Conservation (phyloP, 495 filamentous ascomycete species). For the Xylaria castorea region DNA sequence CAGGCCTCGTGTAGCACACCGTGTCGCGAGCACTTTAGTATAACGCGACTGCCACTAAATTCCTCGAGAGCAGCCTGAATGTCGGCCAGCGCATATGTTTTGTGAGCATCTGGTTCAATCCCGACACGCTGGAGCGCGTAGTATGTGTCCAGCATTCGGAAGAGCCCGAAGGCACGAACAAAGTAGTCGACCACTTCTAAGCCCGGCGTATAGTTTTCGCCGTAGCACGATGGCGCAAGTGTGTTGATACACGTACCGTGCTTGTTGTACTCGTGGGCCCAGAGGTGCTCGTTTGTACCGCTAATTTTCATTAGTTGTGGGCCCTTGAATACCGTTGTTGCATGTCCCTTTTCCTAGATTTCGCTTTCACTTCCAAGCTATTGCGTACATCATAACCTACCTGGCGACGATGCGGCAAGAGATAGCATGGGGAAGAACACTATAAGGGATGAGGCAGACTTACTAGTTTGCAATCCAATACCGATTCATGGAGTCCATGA, state of each 20-base stretch:
- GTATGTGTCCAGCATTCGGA: slow-evolving; percentile 63
- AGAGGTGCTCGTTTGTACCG: slow-evolving; percentile 71
- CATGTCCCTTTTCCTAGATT: background rate
- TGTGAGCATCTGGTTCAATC: slow-evolving; percentile 65
- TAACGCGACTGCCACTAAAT: slow-evolving; percentile 70
- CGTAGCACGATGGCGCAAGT: slow-evolving; percentile 76
- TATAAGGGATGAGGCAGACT: slow-evolving; percentile 11
- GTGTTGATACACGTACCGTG: slow-evolving; percentile 80
- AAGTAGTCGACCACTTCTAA: slow-evolving; percentile 71
- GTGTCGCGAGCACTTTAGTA: slow-evolving; percentile 67
- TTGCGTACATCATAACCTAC: background rate
- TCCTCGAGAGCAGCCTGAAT: slow-evolving; percentile 69
- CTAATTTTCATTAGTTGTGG: slow-evolving; percentile 23
- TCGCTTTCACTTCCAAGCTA: background rate
- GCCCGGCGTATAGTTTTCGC: slow-evolving; percentile 59
- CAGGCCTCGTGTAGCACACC: slow-evolving; percentile 75
- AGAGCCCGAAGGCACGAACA: slow-evolving; percentile 62
- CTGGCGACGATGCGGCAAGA: background rate
- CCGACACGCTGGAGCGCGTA: slow-evolving; percentile 65
- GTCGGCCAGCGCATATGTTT: slow-evolving; percentile 68
- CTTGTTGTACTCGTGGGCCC: slow-evolving; percentile 89
- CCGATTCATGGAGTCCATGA: slow-evolving; percentile 75
- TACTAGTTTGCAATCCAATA: slow-evolving; percentile 71
- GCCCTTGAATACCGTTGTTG: background rate
- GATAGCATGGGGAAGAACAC: background rate